Conservation (phyloP, 2,329 filamentous ascomycete species). For the Aspergillus sp. region DNA sequence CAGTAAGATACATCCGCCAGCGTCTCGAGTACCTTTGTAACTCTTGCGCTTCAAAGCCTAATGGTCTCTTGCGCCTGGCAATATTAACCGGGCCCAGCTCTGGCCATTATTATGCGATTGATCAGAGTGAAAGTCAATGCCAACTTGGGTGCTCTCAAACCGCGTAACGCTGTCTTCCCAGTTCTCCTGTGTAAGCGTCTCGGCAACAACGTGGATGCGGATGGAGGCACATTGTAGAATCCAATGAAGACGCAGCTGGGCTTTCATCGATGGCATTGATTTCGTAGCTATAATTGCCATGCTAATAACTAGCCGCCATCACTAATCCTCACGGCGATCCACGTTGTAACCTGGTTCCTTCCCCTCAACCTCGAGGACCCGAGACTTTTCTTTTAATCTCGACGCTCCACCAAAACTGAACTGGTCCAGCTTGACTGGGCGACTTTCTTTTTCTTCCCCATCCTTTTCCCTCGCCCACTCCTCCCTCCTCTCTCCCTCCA, state of each 20-base stretch:
- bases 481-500: constrained; percentile 13
- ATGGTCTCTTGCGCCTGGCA: not conserved
- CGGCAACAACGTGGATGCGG: constrained; percentile 7
- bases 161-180: not conserved
- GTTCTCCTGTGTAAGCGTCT: constrained; percentile 8
- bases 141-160: not conserved
- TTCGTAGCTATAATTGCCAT: constrained; percentile 1
- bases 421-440: constrained; percentile 18
- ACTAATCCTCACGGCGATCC: constrained; percentile 6
- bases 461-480: constrained; percentile 27
- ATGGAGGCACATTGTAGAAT: constrained; percentile 10
- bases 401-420: constrained; percentile 28
- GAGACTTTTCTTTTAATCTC: constrained; percentile 27
- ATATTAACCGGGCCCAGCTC: not conserved
- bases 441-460: constrained; percentile 27
- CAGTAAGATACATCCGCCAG: constrained; percentile 3
- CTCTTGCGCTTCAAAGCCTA: not conserved
- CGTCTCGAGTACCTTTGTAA: constrained; percentile 5
- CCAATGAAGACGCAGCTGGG: constrained; percentile 8
- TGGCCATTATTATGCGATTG: not conserved
- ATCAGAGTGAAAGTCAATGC: not conserved
- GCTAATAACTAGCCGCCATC: not conserved
- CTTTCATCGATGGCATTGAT: constrained; percentile 6
- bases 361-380: constrained; percentile 11
- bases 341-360: constrained; percentile 18